Percentiles rank a stretch among this genome's conserved stretches.
Evolutionary conservation across 179 eudicot genomes (phyloP).

Genomic region (Beta macrorhiza): DNA sequence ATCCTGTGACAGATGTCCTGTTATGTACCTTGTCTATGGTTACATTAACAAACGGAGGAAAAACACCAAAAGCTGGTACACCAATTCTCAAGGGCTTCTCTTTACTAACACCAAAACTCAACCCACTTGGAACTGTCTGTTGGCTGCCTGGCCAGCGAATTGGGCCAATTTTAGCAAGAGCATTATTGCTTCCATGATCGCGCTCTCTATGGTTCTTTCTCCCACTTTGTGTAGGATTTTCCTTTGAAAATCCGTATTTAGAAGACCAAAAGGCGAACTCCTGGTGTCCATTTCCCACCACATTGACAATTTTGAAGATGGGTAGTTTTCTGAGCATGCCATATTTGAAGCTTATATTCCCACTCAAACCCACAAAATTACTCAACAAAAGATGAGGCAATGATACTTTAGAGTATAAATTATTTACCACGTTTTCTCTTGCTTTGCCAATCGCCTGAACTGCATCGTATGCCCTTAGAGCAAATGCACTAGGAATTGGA

Average conservation of each 20-base stretch:
- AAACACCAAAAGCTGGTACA: slow-evolving; percentile 45
- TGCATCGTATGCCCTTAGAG: slow-evolving; percentile 42
- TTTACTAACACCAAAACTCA: slow-evolving; percentile 22
- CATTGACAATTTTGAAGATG: slow-evolving; percentile 41
- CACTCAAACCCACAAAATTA: slow-evolving; percentile 39
- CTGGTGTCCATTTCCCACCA: slow-evolving; percentile 44
- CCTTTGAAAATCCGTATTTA: slow-evolving; percentile 30
- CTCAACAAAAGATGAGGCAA: slow-evolving; percentile 10
- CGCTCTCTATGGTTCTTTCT: background rate
- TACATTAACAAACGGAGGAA: slow-evolving; percentile 41
- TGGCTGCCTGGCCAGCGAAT: slow-evolving; percentile 47
- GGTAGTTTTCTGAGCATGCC: slow-evolving; percentile 25
- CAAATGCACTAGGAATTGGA: slow-evolving; percentile 34
- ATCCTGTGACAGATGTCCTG: slow-evolving; percentile 34
- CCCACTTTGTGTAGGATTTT: slow-evolving; percentile 1
- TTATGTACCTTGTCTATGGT: slow-evolving; percentile 24
- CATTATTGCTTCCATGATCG: background rate
- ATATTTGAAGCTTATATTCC: slow-evolving; percentile 35
- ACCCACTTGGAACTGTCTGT: slow-evolving; percentile 34
- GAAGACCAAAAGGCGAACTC: slow-evolving; percentile 41
- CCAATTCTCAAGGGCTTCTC: slow-evolving; percentile 40
- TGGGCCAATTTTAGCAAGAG: slow-evolving; percentile 14
- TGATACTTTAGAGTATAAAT: background rate
- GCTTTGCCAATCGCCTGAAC: slow-evolving; percentile 11
- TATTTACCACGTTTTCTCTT: background rate